phyloP scores from a whole-genome alignment of 1,284 basidiomycete species.

The Pseudozyma tsukubaensis region DNA sequence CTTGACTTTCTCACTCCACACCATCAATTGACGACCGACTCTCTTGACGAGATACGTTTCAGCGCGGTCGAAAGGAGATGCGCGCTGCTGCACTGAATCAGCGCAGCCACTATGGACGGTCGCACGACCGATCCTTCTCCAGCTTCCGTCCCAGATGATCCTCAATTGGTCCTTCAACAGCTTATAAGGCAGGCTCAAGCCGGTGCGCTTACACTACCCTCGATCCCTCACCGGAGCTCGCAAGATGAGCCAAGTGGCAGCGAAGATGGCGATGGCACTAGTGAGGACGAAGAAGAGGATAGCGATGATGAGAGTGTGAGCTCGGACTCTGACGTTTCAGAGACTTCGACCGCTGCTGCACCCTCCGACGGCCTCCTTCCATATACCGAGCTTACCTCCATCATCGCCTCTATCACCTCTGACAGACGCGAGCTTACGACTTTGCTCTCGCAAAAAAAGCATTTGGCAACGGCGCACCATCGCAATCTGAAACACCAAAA shows the following conservation, averaged over 20 bases:
- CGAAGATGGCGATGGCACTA: conserved; percentile 1
- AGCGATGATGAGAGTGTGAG: neutral
- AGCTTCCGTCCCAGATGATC: conserved; percentile 4
- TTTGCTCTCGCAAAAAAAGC: conserved; percentile 10
- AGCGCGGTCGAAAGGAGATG: neutral
- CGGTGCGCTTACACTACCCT: neutral
- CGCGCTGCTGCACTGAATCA: neutral
- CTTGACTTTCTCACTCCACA: too few species aligned
- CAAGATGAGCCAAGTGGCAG: neutral
- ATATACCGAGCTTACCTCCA: conserved; percentile 17
- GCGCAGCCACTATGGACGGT: conserved; percentile 35
- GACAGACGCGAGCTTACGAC: conserved; percentile 34
- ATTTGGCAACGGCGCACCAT: conserved; percentile 15
- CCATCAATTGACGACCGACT: too few species aligned
- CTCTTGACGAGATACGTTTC: too few species aligned
- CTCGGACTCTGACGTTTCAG: neutral
- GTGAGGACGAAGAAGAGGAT: neutral
- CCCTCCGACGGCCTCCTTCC: neutral
- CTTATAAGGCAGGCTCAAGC: conserved; percentile 38
- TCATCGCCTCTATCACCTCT: conserved; percentile 21
- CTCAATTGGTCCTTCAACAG: conserved; percentile 25
- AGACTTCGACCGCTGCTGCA: neutral
- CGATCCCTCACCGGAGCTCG: neutral
- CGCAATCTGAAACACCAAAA: conserved; percentile 24
- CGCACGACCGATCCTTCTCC: conserved; percentile 9